Evolutionary conservation across 1,139 yeast genomes (phyloP).

Genomic region (Sugiyamaella pinicola): DNA sequence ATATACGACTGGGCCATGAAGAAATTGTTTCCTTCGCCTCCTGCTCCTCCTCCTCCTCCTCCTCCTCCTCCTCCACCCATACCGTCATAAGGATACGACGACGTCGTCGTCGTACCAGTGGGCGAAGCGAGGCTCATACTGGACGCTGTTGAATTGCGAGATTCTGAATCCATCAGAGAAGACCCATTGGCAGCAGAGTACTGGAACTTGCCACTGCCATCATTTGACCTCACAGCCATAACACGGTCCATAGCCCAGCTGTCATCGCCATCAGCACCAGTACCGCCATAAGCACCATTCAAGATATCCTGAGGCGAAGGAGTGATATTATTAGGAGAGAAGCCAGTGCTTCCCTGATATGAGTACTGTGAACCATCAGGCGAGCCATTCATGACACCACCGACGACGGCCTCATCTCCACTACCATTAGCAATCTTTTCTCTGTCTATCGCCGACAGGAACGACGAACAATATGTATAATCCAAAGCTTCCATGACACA

Average conservation of each 20-base stretch:
- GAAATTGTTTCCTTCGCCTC: conserved; percentile 3
- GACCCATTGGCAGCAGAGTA: background rate
- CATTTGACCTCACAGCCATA: background rate
- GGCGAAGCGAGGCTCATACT: conserved; percentile 12
- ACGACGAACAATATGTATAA: conserved; percentile 26
- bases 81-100: conserved; percentile 11
- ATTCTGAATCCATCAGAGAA: background rate
- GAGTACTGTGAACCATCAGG: conserved; percentile 16
- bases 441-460: conserved; percentile 28
- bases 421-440: conserved; percentile 14
- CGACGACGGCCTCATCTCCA: background rate
- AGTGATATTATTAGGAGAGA: conserved; percentile 20
- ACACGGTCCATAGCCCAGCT: conserved; percentile 12
- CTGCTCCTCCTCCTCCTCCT: no score
- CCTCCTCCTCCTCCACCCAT: background rate
- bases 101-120: no score
- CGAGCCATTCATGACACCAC: background rate
- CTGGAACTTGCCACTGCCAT: background rate
- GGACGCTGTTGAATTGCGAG: conserved; percentile 9
- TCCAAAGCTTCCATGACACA: conserved; percentile 14
- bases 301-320: conserved; percentile 34
- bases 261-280: conserved; percentile 5
- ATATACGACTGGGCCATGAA: conserved; percentile 8
- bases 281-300: conserved; percentile 17
- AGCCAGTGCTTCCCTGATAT: conserved; percentile 1